Base-by-base conservation (phyloP, 441 rosid genomes). In the Syzygium malaccense region DNA sequence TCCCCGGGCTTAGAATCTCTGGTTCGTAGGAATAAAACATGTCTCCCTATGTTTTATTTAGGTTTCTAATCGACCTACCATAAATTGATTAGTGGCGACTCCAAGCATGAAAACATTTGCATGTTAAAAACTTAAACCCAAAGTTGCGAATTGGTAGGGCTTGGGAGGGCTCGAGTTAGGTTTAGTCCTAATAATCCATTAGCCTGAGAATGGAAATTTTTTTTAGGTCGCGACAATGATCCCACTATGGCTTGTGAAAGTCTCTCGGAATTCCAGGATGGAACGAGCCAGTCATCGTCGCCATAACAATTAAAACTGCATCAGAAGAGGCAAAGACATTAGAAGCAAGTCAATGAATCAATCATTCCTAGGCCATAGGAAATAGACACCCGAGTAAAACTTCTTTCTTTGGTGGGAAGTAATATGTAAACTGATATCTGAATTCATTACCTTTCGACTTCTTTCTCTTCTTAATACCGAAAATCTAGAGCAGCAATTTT, bases 201-300 rank as follows among this genome's bases (percentile, higher is more conserved):
- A n/a, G n/a, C n/a, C n/a, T n/a, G n/a, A n/a, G n/a, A n/a, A n/a
- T n/a, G n/a, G n/a, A n/a, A n/a, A n/a, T n/a, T n/a, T n/a, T n/a
- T n/a, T n/a, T n/a, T n/a, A n/a, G n/a, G n/a, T n/a, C n/a, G n/a
- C n/a, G n/a, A n/a, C n/a, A n/a, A n/a, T n/a, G n/a, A 95, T 87
- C 95, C 96, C 6, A 97, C 96, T 85, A 96, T 95, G 49, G 95
- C 98, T 89, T 83, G 91, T 33, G 97, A 89, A 88, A 98, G 95
- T 92, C 94, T 93, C 94, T 94, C 90, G 10, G 98, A 96, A 91
- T 96, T 96, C 99, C 99, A 96, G 48, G 98, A 88, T 45, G 99
- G 99, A 85, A 96, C 94, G 45, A 98, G 91, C 62, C 95, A 92
- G 90, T 96, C 99, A 55, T 92, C 89, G 86, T 98, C 95, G 0